phyloP scores from a whole-genome alignment of 768 basidiomycete genomes.

The Leucosporidium creatinivorum region DNA sequence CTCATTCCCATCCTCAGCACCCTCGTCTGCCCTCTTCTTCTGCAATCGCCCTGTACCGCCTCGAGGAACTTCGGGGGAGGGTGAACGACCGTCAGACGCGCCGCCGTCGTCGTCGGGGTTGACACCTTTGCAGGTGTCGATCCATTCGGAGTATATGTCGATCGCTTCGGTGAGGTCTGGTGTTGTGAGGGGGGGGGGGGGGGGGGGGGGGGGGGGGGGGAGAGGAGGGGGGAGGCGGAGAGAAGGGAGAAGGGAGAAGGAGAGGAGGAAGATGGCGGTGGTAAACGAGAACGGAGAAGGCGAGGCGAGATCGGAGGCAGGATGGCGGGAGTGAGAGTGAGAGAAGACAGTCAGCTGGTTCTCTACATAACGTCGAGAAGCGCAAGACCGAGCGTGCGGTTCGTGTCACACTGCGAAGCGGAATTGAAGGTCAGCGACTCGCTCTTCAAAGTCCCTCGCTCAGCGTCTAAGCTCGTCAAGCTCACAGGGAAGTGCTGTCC shows the following conservation, averaged over 20 bases:
- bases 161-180: slow-evolving; percentile 29
- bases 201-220: slow-evolving; percentile 7
- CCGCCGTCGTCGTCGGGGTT: slow-evolving; percentile 11
- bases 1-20: not conserved
- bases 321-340: no score
- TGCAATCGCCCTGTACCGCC: not conserved
- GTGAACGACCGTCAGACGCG: not conserved
- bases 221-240: no score
- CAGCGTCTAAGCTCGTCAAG: not conserved
- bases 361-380: no score
- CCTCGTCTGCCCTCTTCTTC: no score
- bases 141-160: slow-evolving; percentile 32
- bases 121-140: slow-evolving; percentile 28
- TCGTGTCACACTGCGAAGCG: not conserved
- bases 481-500: slow-evolving; percentile 18
- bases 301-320: not conserved
- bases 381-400: not conserved
- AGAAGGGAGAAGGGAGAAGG: no score
- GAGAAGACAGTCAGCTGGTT: no score
- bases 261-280: no score
- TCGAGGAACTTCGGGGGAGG: not conserved
- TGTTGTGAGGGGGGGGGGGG: no score
- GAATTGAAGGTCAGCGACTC: not conserved
- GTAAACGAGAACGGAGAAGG: no score
- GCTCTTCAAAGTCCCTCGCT: not conserved